A percentile compares a stretch with the other conserved stretches of the same genome.
Evolutionary conservation across 176 grass and related monocot species (phyloP).

Genomic region (Zea mays): DNA sequence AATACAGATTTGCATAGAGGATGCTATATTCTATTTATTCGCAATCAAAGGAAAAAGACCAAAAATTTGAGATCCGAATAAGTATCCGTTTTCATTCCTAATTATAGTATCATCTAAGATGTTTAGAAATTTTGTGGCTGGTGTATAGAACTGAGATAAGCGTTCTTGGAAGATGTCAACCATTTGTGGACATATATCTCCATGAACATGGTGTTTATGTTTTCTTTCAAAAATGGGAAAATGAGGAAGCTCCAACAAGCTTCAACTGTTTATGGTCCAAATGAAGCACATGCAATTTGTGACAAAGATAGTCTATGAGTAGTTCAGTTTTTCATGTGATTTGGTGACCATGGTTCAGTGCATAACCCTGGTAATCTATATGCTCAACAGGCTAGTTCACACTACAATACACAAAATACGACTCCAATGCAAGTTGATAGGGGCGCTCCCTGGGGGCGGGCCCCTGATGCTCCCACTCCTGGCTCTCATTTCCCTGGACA

Average conservation of each 20-base stretch:
- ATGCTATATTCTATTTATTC: too few relatives aligned
- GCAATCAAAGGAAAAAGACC: too few relatives aligned
- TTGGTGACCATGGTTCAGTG: not conserved
- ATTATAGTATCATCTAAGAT: slow-evolving; percentile 8
- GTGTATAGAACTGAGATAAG: not conserved
- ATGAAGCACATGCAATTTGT: not conserved
- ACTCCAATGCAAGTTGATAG: slow-evolving; percentile 68
- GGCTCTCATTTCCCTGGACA: slow-evolving; percentile 63
- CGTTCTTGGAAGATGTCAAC: not conserved
- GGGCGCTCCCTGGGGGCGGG: slow-evolving; percentile 59
- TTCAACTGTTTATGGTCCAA: not conserved
- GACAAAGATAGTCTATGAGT: not conserved
- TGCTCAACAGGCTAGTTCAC: slow-evolving; percentile 50
- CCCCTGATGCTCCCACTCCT: slow-evolving; percentile 43
- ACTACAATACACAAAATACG: slow-evolving; percentile 62
- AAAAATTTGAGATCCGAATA: too few relatives aligned
- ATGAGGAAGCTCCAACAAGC: not conserved
- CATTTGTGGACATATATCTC: slow-evolving; percentile 11
- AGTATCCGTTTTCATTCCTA: too few relatives aligned
- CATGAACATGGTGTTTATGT: not conserved
- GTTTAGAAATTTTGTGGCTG: not conserved
- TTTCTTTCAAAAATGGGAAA: not conserved
- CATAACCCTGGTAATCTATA: slow-evolving; percentile 35
- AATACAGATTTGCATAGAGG: too few relatives aligned
- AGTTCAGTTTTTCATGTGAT: slow-evolving; percentile 20